These are phyloP conservation scores for Clonostachys rosea DNA, from an alignment of 2,329 filamentous ascomycete species.

Conservation along the genomic window DNA sequence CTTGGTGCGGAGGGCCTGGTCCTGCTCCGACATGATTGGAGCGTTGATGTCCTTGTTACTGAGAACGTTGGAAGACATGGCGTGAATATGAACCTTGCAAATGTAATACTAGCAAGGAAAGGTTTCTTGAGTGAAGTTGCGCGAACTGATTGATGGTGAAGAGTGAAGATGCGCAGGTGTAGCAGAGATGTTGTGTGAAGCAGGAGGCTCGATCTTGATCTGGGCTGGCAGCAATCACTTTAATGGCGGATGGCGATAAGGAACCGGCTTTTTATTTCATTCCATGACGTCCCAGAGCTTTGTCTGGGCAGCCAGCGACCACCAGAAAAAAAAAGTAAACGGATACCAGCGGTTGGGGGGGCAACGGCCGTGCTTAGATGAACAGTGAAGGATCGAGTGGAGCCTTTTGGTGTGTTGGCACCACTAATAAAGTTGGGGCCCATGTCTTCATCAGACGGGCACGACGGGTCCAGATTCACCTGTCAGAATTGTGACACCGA, in stretches of 20 bases:
- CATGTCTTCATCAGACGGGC: too few relatives aligned
- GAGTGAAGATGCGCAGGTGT: neutral
- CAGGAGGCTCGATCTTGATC: neutral
- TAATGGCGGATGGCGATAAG: too few relatives aligned
- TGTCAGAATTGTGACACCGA: too few relatives aligned
- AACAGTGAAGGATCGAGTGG: too few relatives aligned
- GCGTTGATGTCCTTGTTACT: slow-evolving; percentile 63
- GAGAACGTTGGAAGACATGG: slow-evolving; percentile 57
- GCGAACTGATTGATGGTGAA: too few relatives aligned
- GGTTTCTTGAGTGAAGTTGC: neutral
- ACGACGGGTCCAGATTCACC: too few relatives aligned
- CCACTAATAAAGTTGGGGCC: neutral
- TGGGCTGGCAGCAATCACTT: neutral
- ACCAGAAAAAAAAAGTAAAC: neutral
- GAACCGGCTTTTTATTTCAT: too few relatives aligned
- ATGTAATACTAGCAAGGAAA: slow-evolving; percentile 21
- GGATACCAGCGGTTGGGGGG: neutral
- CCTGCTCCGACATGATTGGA: slow-evolving; percentile 27
- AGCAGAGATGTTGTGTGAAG: neutral
- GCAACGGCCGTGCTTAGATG: neutral
- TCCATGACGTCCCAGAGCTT: neutral
- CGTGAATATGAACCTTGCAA: slow-evolving; percentile 2
- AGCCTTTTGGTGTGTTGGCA: neutral
- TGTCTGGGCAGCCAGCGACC: neutral
- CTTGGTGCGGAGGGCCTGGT: slow-evolving; percentile 22